phyloP scores from a whole-genome alignment of 371 early-diverging fungal species.

The Apophysomyces elegans region DNA sequence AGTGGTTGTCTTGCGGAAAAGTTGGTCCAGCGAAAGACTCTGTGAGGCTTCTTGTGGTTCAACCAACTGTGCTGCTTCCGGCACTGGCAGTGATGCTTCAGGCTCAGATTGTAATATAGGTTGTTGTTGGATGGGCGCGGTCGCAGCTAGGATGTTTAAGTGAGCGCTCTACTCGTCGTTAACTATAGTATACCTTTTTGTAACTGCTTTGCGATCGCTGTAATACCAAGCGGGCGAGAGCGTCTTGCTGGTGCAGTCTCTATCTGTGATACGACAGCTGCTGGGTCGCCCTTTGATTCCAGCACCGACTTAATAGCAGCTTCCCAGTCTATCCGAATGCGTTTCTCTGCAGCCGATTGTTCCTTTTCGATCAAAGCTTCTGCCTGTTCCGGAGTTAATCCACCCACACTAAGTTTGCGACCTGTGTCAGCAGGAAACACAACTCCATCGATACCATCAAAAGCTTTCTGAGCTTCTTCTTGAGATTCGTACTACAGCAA shows the following conservation, averaged over 20 bases:
- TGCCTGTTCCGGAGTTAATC: constrained; percentile 61
- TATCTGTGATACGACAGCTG: neutral
- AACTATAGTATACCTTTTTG: constrained; percentile 36
- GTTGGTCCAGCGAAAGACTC: constrained; percentile 43
- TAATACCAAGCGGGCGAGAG: constrained; percentile 37
- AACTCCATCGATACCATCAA: constrained; percentile 55
- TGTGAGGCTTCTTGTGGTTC: constrained; percentile 3
- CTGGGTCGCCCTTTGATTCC: neutral
- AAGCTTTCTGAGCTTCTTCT: constrained; percentile 59
- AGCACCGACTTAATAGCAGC: constrained; percentile 22
- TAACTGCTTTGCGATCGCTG: constrained; percentile 44
- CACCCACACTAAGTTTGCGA: constrained; percentile 57
- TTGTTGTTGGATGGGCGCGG: constrained; percentile 14
- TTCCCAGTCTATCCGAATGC: constrained; percentile 48
- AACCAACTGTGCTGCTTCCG: neutral
- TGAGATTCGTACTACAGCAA: constrained; percentile 54
- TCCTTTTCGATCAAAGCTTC: constrained; percentile 62
- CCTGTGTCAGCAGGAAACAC: constrained; percentile 76
- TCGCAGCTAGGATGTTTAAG: constrained; percentile 16
- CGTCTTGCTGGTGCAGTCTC: constrained; percentile 17
- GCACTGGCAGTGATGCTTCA: neutral
- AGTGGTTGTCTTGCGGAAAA: constrained; percentile 56
- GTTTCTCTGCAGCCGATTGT: constrained; percentile 58
- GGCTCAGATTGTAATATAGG: neutral
- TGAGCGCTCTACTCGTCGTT: neutral